Evolutionary conservation across 345 rosid genomes (phyloP), one percentile per base, ranked within the genome.

Genomic region (Dipteronia dyeriana): DNA sequence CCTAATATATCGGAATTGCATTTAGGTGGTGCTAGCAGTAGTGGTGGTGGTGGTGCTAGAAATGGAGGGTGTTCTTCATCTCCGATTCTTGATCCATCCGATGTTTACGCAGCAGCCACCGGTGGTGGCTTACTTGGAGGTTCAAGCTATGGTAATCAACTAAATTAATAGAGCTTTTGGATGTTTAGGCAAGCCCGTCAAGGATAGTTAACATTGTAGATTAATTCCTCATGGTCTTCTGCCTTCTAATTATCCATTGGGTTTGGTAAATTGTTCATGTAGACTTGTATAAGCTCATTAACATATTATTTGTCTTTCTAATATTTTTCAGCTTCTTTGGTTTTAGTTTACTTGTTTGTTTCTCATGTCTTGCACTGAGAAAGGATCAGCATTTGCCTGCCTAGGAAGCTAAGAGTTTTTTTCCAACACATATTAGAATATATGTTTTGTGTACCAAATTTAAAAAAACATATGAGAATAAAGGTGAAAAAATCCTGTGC

Each of bases 1-100:
- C 97, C 98, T 16, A 89, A 90, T 63, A 70, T 96, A 53, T 94
- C 99, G 6, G 97, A 92, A 65, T 84, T 96, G 85, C 93, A 94
- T 87, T 82, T 96, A 82, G 99, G 97, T 23, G 93, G 90, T 74
- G 86, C 82, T 66, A 66, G 81, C 11, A 67, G 83, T 20, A 70
- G 85, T 12, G 82, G 84, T 1, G 51, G 82, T 12, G 80, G 83
- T 17, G 85, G 82, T 4, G 85, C 76, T 38, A 81, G 89, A 51
- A 88, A 84, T 68, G 97, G 84, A 14, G 90, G 76, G 9, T 84
- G 97, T 9, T 78, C 92, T 1, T 90, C 95, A 1, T 64, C 87
- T 7, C 92, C 93, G 0, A 78, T 89, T 69, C 74, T 92, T 12
- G 94, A 89, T 78, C 87, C 88, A 9, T 77, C 93, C 1, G 93